A percentile compares a stretch with the other conserved stretches of the same genome.
These are phyloP conservation scores for Fusarium protoensiforme DNA, from an alignment of 2,329 filamentous ascomycete species.

Conservation along the genomic window DNA sequence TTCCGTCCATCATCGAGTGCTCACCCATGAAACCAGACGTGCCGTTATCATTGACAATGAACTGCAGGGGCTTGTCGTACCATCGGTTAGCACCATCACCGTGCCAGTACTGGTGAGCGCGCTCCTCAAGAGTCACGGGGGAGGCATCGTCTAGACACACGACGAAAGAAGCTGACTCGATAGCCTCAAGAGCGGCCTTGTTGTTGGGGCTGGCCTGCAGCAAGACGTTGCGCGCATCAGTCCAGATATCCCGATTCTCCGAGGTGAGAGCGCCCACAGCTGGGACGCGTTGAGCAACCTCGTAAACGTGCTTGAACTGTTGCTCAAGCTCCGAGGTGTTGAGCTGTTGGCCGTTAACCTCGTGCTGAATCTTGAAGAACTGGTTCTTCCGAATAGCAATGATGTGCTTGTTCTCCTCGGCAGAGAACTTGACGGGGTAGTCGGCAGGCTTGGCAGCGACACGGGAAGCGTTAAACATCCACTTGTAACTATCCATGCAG, in stretches of 20 bases:
- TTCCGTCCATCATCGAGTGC: constrained; percentile 99
- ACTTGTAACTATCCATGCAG: constrained; percentile 98
- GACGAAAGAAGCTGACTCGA: constrained; percentile 90
- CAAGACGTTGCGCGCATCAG: constrained; percentile 82
- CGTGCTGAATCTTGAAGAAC: constrained; percentile 91
- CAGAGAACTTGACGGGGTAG: constrained; percentile 82
- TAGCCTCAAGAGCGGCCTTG: constrained; percentile 78
- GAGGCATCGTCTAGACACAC: constrained; percentile 93
- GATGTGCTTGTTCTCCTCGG: constrained; percentile 84
- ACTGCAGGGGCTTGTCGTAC: constrained; percentile 98
- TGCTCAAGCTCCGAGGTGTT: constrained; percentile 90
- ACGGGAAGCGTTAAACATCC: constrained; percentile 97
- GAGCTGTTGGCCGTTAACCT: constrained; percentile 84
- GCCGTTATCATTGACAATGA: constrained; percentile 98
- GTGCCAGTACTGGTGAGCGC: constrained; percentile 97
- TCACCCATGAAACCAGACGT: constrained; percentile 98
- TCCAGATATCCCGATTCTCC: constrained; percentile 94
- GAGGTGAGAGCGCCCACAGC: constrained; percentile 87
- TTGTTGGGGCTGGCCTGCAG: constrained; percentile 83
- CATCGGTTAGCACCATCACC: constrained; percentile 95
- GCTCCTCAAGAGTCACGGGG: constrained; percentile 94
- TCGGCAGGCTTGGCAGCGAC: constrained; percentile 86
- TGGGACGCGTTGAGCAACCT: constrained; percentile 76
- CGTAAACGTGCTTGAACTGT: constrained; percentile 87
- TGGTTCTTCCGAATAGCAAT: constrained; percentile 94